Percentiles rank a stretch among this genome's conserved stretches.
phyloP scores from a whole-genome alignment of 2,329 filamentous ascomycete genomes.

The Talaromyces pinophilus region DNA sequence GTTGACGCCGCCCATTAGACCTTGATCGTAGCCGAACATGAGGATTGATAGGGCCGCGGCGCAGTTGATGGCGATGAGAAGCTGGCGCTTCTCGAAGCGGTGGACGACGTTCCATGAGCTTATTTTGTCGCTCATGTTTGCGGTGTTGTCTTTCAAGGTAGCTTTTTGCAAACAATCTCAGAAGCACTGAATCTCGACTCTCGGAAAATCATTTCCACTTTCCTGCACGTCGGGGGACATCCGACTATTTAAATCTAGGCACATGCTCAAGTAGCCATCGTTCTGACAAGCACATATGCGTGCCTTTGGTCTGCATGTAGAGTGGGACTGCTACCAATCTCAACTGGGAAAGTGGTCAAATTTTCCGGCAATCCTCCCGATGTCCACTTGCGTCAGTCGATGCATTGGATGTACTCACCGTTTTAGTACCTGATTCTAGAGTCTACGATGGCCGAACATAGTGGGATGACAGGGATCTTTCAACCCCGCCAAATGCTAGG shows the following conservation, averaged over 20 bases:
- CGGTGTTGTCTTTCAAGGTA: neutral
- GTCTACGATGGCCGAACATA: neutral
- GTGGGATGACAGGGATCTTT: neutral
- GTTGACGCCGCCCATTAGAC: constrained; percentile 65
- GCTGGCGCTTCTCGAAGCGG: constrained; percentile 55
- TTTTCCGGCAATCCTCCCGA: neutral
- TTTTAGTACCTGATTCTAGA: neutral
- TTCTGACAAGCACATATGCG: neutral
- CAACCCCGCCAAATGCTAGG: neutral
- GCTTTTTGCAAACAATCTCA: too few species aligned
- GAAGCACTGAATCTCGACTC: neutral
- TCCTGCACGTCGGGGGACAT: neutral
- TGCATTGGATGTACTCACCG: neutral
- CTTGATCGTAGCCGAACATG: constrained; percentile 64
- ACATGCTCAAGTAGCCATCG: neutral
- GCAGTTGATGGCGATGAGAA: constrained; percentile 64
- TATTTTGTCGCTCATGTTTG: constrained; percentile 43
- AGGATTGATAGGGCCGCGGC: constrained; percentile 67
- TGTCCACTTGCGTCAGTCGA: neutral
- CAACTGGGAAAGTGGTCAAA: neutral
- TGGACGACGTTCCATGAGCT: constrained; percentile 54
- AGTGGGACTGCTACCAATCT: neutral
- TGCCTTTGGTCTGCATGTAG: neutral
- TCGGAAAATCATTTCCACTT: neutral
- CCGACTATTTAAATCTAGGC: neutral